These are phyloP conservation scores for Penicillium flavigenum DNA, from an alignment of 495 filamentous ascomycete genomes.

Conservation along the genomic window DNA sequence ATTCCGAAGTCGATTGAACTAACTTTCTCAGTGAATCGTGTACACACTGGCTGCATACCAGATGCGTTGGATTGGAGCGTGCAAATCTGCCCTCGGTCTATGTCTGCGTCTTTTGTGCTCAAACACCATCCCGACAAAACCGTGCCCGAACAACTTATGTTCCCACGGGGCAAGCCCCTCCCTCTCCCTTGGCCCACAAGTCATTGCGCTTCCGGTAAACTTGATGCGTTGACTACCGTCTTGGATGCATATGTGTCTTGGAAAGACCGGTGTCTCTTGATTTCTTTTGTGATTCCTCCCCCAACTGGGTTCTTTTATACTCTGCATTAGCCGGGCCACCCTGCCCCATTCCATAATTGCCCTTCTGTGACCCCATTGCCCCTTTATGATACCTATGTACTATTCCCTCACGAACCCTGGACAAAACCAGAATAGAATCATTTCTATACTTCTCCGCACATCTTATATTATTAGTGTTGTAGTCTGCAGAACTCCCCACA, in stretches of 20 bases:
- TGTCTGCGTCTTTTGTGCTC: slow-evolving; percentile 76
- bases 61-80: slow-evolving; percentile 70
- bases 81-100: slow-evolving; percentile 69
- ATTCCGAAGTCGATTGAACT: slow-evolving; percentile 13
- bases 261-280: slow-evolving; percentile 12
- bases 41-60: slow-evolving; percentile 78
- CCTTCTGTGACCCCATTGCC: not conserved
- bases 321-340: slow-evolving; percentile 26
- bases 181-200: slow-evolving; percentile 68
- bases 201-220: slow-evolving; percentile 50
- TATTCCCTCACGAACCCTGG: slow-evolving; percentile 22
- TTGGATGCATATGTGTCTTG: slow-evolving; percentile 20
- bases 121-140: slow-evolving; percentile 68
- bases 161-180: slow-evolving; percentile 41
- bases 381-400: slow-evolving; percentile 40
- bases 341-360: slow-evolving; percentile 28
- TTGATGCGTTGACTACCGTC: slow-evolving; percentile 7
- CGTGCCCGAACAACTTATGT: slow-evolving; percentile 57
- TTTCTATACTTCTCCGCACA: slow-evolving; percentile 13
- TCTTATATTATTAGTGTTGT: not conserved
- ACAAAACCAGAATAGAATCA: slow-evolving; percentile 13
- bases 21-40: slow-evolving; percentile 68
- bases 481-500: slow-evolving; percentile 13
- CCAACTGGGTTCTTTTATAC: slow-evolving; percentile 8
- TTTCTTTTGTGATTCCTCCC: slow-evolving; percentile 29